Base-by-base conservation (phyloP, 306 rosid species). In the Calophaca sinica region DNA sequence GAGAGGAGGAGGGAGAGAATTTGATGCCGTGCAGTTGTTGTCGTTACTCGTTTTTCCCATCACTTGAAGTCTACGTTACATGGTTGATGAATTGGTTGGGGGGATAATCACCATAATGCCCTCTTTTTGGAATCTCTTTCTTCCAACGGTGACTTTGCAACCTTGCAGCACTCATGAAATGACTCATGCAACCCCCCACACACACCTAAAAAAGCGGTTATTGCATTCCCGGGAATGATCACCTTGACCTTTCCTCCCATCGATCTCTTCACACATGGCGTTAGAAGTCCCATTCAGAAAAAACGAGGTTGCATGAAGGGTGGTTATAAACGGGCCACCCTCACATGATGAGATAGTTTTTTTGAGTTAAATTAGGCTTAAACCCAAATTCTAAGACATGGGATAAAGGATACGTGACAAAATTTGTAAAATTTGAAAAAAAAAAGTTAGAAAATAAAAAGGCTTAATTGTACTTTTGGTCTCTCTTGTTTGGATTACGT, bases 1-100 rank as follows among this genome's bases (percentile, higher is more conserved):
- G 82, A 78, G 74, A 73, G 80, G 55, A 58, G 82, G 39, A 67
- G 5, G 44, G 10, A 70, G 12, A 7, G 46, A 60, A 82, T 53
- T 38, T 4, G 80, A 75, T 44, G 28, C 82, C 79, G 83, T 78
- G 59, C 60, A 59, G 82, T 44, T 65, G 65, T 38, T 64, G 7
- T 15, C 71, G 61, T 61, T 70, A 77, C 9, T 59, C 82, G 32
- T 84, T 86, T 85, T n/a, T n/a, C n/a, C 93, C 32, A 85, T 91
- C 97, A 85, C 92, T 93, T 86, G 41, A 88, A 93, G 86, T 36
- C 82, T 82, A 88, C 94, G 90, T 75, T 88, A 74, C 86, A 83
- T 75, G 84, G 81, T 69, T 69, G 87, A 83, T 82, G 81, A 84
- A 51, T 62, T 77, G 78, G 86, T 63, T 53, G 86, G 14, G 55